These are phyloP conservation scores for Capillidium rhysosporum DNA, from an alignment of 371 early-diverging fungal species.

Conservation along the genomic window DNA sequence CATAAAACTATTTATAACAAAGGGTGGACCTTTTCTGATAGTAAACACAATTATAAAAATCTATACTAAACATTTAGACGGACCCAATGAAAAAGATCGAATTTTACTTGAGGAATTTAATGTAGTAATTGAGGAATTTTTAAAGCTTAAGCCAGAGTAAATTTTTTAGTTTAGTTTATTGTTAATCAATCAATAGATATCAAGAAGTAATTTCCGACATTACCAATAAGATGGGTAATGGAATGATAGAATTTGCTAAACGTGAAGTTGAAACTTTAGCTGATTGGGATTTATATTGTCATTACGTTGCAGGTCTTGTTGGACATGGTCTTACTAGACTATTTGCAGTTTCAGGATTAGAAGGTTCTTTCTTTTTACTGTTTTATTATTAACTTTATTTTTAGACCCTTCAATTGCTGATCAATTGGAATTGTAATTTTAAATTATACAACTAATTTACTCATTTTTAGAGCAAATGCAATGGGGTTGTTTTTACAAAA, in stretches of 20 bases:
- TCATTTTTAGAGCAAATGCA: slow-evolving; percentile 34
- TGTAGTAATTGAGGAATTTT: slow-evolving; percentile 72
- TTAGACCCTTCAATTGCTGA: slow-evolving; percentile 5
- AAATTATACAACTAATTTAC: neutral
- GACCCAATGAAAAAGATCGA: slow-evolving; percentile 86
- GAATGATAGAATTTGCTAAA: slow-evolving; percentile 78
- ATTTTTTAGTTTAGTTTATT: neutral
- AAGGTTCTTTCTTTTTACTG: slow-evolving; percentile 16
- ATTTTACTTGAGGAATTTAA: slow-evolving; percentile 69
- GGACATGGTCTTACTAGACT: slow-evolving; percentile 82
- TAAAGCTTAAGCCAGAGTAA: slow-evolving; percentile 42
- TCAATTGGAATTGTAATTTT: slow-evolving; percentile 6
- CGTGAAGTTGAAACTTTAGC: slow-evolving; percentile 44
- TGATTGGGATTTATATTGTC: slow-evolving; percentile 90
- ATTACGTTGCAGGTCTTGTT: slow-evolving; percentile 94
- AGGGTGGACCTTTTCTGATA: slow-evolving; percentile 39
- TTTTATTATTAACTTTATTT: neutral
- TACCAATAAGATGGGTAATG: slow-evolving; percentile 74
- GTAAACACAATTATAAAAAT: neutral
- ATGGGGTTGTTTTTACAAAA: slow-evolving; percentile 95
- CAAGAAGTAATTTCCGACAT: slow-evolving; percentile 79
- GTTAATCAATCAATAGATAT: slow-evolving; percentile 20
- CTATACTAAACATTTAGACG: slow-evolving; percentile 20
- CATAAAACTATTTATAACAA: slow-evolving; percentile 50
- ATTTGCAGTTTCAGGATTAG: slow-evolving; percentile 74